Evolutionary conservation across 1,284 basidiomycete genomes (phyloP), one percentile per base, ranked within the genome.

Genomic region (Anthracocystis panici-leucophaei): DNA sequence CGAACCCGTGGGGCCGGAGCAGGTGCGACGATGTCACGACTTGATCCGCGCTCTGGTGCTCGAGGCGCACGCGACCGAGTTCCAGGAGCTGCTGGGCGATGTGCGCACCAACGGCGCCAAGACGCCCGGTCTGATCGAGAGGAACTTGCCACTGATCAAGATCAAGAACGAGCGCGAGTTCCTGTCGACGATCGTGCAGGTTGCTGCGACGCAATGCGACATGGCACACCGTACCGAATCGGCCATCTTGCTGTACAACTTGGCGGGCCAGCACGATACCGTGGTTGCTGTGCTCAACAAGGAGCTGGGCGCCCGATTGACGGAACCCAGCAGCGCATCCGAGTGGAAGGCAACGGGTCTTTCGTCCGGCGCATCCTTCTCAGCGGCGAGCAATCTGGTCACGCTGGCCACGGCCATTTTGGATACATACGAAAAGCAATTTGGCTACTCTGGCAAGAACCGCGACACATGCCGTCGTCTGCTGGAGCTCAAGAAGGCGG

Each of bases 211-310:
- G 56, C 89, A 93, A 79, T 91, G 89, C 88, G 63, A 92, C 89
- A 86, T 90, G 51, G 88, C 89, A 70, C 86, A 88, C 54, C 91
- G 92, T 31, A 91, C 93, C 46, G 89, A 91, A 6, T 94, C 98
- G 85, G 94, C 95, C 2, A 95, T 99, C 86, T 92, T 96, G 85
- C 88, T 99, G 50, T 98, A 94, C 88, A 96, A 98, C 86, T 90
- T 98, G 40, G 94, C 95, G 0, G 93, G 93, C 41, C 93, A 97
- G 73, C 95, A 95, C 84, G 88, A 91, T 54, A 93, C 92, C 31
- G 96, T 99, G 51, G 90, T 98, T 42, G 88, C 90, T 9, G 94
- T 93, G 65, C 91, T 99, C 46, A 94, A 94, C 45, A 91, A 91
- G 62, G 93, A 94, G 4, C 88, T 99, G 0, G 94, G 95, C n/a